Evolutionary conservation across 371 early-diverging fungal genomes (phyloP).

Genomic region (Cokeromyces recurvatus): DNA sequence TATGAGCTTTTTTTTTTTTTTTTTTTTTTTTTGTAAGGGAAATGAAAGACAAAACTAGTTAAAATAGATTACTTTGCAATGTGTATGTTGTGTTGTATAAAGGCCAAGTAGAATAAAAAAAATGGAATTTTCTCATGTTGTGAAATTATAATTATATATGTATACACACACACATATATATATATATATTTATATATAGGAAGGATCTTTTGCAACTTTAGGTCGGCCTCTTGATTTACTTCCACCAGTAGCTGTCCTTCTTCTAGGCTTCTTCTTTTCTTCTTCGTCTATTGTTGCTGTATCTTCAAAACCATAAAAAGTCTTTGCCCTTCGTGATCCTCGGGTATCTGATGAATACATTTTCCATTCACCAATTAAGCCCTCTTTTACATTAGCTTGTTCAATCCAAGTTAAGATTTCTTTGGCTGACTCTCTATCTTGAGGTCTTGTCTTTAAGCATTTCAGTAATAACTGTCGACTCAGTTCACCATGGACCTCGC

Average conservation of each 20-base stretch:
- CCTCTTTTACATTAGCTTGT: slow-evolving; percentile 23
- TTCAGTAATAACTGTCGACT: slow-evolving; percentile 48
- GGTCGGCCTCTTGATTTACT: slow-evolving; percentile 16
- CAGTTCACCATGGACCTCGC: slow-evolving; percentile 43
- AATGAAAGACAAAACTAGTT: too few relatives aligned
- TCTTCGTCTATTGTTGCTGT: slow-evolving; percentile 13
- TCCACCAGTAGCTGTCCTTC: slow-evolving; percentile 1
- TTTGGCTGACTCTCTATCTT: slow-evolving; percentile 44
- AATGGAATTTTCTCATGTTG: too few relatives aligned
- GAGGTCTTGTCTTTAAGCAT: slow-evolving; percentile 47
- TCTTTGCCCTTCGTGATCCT: slow-evolving; percentile 32
- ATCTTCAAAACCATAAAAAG: slow-evolving; percentile 24
- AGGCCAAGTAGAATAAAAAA: too few relatives aligned
- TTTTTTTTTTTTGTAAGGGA: too few relatives aligned
- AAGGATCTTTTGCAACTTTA: slow-evolving; percentile 8
- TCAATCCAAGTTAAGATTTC: slow-evolving; percentile 45
- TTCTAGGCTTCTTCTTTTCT: slow-evolving; percentile 19
- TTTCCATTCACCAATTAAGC: slow-evolving; percentile 45
- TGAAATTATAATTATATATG: too few relatives aligned
- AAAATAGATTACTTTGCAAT: too few relatives aligned
- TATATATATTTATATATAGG: too few relatives aligned
- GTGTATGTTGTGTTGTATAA: too few relatives aligned
- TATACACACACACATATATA: too few relatives aligned
- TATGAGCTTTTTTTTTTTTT: too few relatives aligned
- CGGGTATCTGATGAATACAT: slow-evolving; percentile 44